phyloP scores from a whole-genome alignment of 1,139 yeast genomes.

The Pneumocystis murina region DNA sequence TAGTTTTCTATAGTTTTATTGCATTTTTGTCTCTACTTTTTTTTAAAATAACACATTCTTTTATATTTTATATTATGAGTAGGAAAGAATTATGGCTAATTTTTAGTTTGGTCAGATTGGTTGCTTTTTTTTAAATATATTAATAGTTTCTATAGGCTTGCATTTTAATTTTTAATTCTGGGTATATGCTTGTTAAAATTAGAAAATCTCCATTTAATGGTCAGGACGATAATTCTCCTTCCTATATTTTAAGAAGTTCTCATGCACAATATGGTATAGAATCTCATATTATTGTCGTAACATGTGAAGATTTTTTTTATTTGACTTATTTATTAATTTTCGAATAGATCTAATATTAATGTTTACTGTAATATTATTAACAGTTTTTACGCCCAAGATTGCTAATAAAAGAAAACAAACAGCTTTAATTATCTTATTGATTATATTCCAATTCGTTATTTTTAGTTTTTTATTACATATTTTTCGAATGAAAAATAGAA shows the following conservation, averaged over 20 bases:
- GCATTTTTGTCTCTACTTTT: background rate
- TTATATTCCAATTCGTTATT: conserved; percentile 30
- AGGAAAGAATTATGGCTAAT: background rate
- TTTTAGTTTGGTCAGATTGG: background rate
- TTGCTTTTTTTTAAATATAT: background rate
- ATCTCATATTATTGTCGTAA: background rate
- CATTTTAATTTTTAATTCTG: background rate
- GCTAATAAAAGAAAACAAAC: conserved; percentile 30
- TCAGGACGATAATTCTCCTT: background rate
- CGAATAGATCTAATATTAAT: conserved; percentile 2
- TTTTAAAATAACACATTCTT: background rate
- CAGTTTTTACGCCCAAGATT: conserved; percentile 38
- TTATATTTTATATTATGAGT: background rate
- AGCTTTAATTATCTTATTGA: conserved; percentile 31
- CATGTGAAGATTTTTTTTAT: background rate
- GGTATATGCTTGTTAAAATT: background rate
- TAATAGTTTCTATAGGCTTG: background rate
- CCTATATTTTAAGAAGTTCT: background rate
- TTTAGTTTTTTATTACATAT: conserved; percentile 38
- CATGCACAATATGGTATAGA: background rate
- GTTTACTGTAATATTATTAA: conserved; percentile 26
- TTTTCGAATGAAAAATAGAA: conserved; percentile 41
- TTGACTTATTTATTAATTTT: conserved; percentile 24
- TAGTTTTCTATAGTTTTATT: background rate
- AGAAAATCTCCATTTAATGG: background rate